A percentile compares a stretch with the other conserved stretches of the same genome.
Evolutionary conservation across 306 rosid species (phyloP).

Genomic region (Trifolium pratense): DNA sequence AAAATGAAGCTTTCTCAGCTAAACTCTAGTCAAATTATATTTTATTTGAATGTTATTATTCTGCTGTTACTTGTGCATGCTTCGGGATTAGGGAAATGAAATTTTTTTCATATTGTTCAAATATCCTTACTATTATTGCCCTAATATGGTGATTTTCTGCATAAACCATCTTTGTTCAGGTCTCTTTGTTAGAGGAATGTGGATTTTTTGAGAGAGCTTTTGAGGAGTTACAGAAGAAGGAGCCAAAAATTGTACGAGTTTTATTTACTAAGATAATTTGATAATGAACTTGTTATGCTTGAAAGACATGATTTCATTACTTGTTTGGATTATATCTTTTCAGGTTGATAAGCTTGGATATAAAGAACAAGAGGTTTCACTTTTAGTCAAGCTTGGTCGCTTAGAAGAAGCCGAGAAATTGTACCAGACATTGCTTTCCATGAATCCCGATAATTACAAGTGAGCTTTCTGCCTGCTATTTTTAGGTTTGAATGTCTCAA

Average conservation of each 20-base stretch:
- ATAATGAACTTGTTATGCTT: conserved; percentile 33
- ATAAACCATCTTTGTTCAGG: conserved; percentile 52
- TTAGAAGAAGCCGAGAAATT: conserved; percentile 74
- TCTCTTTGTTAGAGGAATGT: conserved; percentile 86
- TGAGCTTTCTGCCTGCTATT: conserved; percentile 40
- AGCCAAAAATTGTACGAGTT: conserved; percentile 68
- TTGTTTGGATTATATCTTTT: conserved; percentile 37
- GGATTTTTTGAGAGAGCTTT: conserved; percentile 74
- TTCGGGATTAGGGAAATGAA: conserved; percentile 9
- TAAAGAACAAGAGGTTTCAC: conserved; percentile 89
- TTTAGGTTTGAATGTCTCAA: conserved; percentile 21
- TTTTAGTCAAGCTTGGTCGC: conserved; percentile 78
- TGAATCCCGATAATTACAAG: conserved; percentile 96
- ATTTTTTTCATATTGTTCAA: conserved; percentile 21
- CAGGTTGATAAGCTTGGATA: conserved; percentile 82
- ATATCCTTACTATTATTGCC: conserved; percentile 1
- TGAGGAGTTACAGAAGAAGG: conserved; percentile 79
- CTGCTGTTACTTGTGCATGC: conserved; percentile 16
- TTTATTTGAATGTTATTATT: conserved; percentile 23
- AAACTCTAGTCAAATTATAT: conserved; percentile 16
- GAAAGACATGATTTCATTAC: conserved; percentile 38
- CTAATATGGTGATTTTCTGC: conserved; percentile 37
- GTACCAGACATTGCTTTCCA: conserved; percentile 67
- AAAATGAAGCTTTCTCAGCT: conserved; percentile 19
- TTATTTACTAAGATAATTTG: conserved; percentile 35